Evolutionary conservation across 495 filamentous ascomycete species (phyloP), one percentile per base, ranked within the genome.

Genomic region (Extremus antarcticus): DNA sequence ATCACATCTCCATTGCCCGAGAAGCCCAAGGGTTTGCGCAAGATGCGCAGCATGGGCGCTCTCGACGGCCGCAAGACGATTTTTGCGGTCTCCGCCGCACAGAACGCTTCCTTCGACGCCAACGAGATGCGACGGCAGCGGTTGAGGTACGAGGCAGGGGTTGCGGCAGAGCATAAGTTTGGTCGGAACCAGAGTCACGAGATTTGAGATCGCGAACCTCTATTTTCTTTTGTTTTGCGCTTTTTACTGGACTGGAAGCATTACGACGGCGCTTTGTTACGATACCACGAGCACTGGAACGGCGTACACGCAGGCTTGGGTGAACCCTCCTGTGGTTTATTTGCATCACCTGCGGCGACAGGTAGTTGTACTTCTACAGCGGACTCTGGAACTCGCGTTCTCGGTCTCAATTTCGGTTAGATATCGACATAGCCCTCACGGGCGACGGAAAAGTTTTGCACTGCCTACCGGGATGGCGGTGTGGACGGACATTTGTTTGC

Each of bases 31-130:
- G 53, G 46, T 15, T 43, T 73, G 21, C 67, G 66, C 40, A 71
- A 70, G 63, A 71, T 71, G 57, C 63, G 65, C 19, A 70, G 67
- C 11, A 43, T 70, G 17, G 67, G 64, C 22, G 57, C 63, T 21
- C 54, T 73, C 2, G 47, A 57, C 3, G 50, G 39, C 17, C 32
- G 50, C 21, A 21, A 43, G 7, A 53, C n/a, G 7, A 43, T 9
- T 11, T 10, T 50, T 19, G n/a, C 3, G 24, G 17, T 51, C 29
- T 17, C 24, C 29, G 23, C n/a, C 29, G 49, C 29, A 11, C 19
- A 22, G 35, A 59, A 57, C 29, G 41, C 51, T 16, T 54, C 56
- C 15, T 68, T 64, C 59, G 55, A 68, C 52, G 38, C 47, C 3
- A 61, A 66, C 17, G 58, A 62, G 55, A 68, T 68, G 65, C 57